Base-by-base conservation (phyloP, 495 filamentous ascomycete species). In the Hypoxylon lienhwacheense region DNA sequence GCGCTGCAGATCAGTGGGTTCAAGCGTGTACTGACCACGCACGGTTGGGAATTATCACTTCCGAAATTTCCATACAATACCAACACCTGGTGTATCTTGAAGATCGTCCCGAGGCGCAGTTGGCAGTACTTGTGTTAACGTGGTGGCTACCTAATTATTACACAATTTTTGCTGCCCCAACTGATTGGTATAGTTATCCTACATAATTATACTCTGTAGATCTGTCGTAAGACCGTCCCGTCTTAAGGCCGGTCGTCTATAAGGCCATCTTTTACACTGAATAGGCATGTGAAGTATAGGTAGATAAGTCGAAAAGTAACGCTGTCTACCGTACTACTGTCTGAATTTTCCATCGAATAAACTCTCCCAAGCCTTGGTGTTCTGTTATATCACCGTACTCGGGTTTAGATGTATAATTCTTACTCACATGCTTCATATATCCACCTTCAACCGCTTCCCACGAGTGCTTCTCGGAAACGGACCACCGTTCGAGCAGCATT, bases 391-490 rank as follows among this genome's bases (percentile, higher is more conserved):
- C 10, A 29, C 31, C 16, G 21, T 56, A 44, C 15, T 44, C 49
- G 20, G 19, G 16, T 39, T 22, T 37, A 40, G n/a, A 42, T 40
- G 19, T 53, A 55, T 53, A 28, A 48, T 60, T n/a, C 26, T 12
- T 45, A 29, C 41, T 14, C 41, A 20, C n/a, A n/a, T n/a, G n/a
- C n/a, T 28, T 22, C 28, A 25, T 47, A 24, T 11, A 17, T 49
- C 36, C 10, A 24, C 22, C 31, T 19, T 12, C 50, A 45, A 47
- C 17, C 19, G 10, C 5, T 40, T 8, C 12, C 11, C 5, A 10
- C 28, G 28, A 31, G 8, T 31, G 2, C 7, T 37, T 51, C 25
- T 20, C 34, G 29, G 10, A 10, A 14, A 36, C 36, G 25, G 36
- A 53, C 50, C 20, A 34, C 14, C 16, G 21, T 31, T 47, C 31